phyloP scores from a whole-genome alignment of 2,329 filamentous ascomycete species.

The Geoglossum cookeanum region DNA sequence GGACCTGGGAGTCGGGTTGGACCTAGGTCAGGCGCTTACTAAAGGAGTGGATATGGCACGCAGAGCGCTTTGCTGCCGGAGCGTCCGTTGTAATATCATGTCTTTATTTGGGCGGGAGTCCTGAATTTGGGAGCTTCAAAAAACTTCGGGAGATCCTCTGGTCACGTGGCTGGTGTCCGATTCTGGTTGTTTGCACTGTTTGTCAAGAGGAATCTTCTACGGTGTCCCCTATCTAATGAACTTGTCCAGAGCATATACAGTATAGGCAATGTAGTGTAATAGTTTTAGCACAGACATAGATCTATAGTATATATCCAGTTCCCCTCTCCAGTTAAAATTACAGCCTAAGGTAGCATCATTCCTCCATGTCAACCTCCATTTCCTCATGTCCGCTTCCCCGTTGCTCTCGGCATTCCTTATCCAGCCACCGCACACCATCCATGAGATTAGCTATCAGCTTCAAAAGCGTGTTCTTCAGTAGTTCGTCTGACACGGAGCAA shows the following conservation, averaged over 20 bases:
- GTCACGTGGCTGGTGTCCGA: neutral
- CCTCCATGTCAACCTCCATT: neutral
- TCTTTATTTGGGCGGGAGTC: neutral
- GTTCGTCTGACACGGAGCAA: neutral
- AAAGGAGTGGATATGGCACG: constrained; percentile 20
- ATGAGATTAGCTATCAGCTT: neutral
- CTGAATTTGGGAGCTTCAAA: neutral
- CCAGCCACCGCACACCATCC: neutral
- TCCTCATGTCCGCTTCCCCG: neutral
- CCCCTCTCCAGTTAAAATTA: neutral
- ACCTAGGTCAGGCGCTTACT: constrained; percentile 15
- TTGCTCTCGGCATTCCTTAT: neutral
- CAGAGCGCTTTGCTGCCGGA: constrained; percentile 25
- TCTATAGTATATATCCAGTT: neutral
- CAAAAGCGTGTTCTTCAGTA: neutral
- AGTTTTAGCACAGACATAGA: neutral
- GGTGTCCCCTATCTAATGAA: no score
- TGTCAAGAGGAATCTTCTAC: neutral
- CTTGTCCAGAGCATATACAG: neutral
- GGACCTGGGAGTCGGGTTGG: constrained; percentile 6
- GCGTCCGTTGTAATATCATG: constrained; percentile 23
- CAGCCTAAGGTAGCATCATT: neutral
- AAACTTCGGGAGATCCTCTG: neutral
- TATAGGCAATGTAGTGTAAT: neutral
- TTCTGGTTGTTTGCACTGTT: neutral